A percentile compares a stretch with the other conserved stretches of the same genome.
phyloP scores from a whole-genome alignment of 371 early-diverging fungal genomes.

The Polyrhizophydium stewartii region DNA sequence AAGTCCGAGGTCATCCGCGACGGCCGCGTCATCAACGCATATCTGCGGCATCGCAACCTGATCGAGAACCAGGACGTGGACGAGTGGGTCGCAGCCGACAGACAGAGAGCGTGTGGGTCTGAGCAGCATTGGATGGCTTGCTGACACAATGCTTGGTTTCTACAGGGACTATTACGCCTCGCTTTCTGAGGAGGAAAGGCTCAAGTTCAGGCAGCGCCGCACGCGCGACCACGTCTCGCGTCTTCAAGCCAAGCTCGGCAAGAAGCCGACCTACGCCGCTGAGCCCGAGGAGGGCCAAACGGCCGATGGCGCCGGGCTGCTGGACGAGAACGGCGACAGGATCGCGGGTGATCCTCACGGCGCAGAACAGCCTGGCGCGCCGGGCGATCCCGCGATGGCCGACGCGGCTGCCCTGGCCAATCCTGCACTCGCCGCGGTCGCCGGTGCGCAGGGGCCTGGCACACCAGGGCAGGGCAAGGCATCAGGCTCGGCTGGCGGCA shows the following conservation, averaged over 20 bases:
- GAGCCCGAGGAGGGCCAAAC: background rate
- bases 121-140: slow-evolving; percentile 1
- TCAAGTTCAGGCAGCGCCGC: background rate
- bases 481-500: background rate
- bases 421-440: too few species aligned
- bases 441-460: too few species aligned
- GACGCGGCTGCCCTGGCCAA: too few species aligned
- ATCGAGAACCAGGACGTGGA: slow-evolving; percentile 56
- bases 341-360: too few species aligned
- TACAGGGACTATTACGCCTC: background rate
- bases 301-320: too few species aligned
- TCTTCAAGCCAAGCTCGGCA: slow-evolving; percentile 13
- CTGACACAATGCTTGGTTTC: background rate
- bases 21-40: slow-evolving; percentile 82
- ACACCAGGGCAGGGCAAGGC: too few species aligned
- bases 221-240: slow-evolving; percentile 7
- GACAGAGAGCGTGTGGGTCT: background rate
- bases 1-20: slow-evolving; percentile 76
- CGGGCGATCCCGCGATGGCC: too few species aligned
- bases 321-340: too few species aligned
- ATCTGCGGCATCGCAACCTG: slow-evolving; percentile 74
- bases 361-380: too few species aligned
- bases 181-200: background rate
- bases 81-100: slow-evolving; percentile 2
- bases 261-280: slow-evolving; percentile 2